phyloP scores from a whole-genome alignment of 2,329 filamentous ascomycete species.

The Fusarium robinianum region DNA sequence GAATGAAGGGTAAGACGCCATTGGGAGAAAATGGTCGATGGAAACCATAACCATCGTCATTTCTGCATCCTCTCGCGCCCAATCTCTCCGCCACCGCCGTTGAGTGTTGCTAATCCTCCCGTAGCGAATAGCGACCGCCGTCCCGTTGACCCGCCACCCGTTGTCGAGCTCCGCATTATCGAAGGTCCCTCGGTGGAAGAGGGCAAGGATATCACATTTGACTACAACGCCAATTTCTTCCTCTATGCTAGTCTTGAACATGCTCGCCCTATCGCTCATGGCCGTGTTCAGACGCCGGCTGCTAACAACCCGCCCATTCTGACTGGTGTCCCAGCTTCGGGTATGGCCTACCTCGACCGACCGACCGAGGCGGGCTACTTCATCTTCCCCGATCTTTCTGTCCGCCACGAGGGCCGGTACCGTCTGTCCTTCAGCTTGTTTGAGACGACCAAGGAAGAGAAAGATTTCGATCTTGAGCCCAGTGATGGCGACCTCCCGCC shows the following conservation, averaged over 20 bases:
- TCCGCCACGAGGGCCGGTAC: slow-evolving; percentile 93
- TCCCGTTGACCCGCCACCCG: slow-evolving; percentile 91
- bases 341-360: slow-evolving; percentile 93
- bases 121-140: slow-evolving; percentile 69
- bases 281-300: slow-evolving; percentile 70
- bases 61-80: too few species aligned
- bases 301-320: slow-evolving; percentile 79
- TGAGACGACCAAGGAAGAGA: slow-evolving; percentile 85
- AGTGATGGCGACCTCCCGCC: slow-evolving; percentile 52
- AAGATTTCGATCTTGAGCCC: slow-evolving; percentile 70
- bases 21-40: too few species aligned
- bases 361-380: slow-evolving; percentile 85
- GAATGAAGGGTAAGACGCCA: slow-evolving; percentile 78
- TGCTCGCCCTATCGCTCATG: slow-evolving; percentile 80
- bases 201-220: slow-evolving; percentile 77
- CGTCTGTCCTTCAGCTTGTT: slow-evolving; percentile 90
- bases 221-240: slow-evolving; percentile 97
- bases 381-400: slow-evolving; percentile 94
- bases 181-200: slow-evolving; percentile 68
- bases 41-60: too few species aligned
- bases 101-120: slow-evolving; percentile 31
- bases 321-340: slow-evolving; percentile 91
- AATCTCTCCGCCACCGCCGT: too few species aligned
- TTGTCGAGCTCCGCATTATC: slow-evolving; percentile 86
- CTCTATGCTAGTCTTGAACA: slow-evolving; percentile 90